phyloP scores from a whole-genome alignment of 202 grass and related monocot genomes.

The Carex sylvatica region DNA sequence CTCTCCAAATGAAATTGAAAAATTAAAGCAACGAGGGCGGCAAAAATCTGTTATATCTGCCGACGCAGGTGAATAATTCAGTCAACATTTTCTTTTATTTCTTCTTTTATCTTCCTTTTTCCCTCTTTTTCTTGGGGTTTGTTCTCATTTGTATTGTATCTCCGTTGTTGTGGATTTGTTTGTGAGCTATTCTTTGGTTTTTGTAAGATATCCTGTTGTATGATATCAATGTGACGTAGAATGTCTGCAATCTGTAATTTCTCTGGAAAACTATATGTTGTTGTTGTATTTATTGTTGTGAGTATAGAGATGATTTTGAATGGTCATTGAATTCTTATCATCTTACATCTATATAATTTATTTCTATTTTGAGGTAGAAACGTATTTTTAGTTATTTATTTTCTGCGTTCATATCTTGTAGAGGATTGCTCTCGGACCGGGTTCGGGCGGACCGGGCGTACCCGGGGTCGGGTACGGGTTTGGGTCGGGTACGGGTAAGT shows the following conservation, averaged over 20 bases:
- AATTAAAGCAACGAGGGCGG: too few relatives aligned
- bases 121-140: background rate
- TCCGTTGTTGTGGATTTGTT: background rate
- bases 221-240: conserved; percentile 25
- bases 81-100: background rate
- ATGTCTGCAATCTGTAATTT: background rate
- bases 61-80: conserved; percentile 50
- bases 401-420: too few relatives aligned
- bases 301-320: conserved; percentile 9
- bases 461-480: too few relatives aligned
- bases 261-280: conserved; percentile 11
- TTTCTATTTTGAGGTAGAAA: background rate
- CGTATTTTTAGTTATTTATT: background rate
- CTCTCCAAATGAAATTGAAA: too few relatives aligned
- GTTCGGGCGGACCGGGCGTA: too few relatives aligned
- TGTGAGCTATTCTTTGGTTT: conserved; percentile 29
- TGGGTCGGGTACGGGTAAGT: too few relatives aligned
- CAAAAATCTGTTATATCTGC: too few relatives aligned
- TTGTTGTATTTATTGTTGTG: conserved; percentile 30
- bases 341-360: conserved; percentile 4
- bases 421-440: too few relatives aligned
- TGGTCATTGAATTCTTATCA: background rate
- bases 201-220: conserved; percentile 33
- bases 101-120: background rate
- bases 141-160: conserved; percentile 11